Percentiles rank a stretch among this genome's conserved stretches.
These are phyloP conservation scores for Albugo candida DNA, from an alignment of 352 stramenopile genomes.

Conservation along the genomic window DNA sequence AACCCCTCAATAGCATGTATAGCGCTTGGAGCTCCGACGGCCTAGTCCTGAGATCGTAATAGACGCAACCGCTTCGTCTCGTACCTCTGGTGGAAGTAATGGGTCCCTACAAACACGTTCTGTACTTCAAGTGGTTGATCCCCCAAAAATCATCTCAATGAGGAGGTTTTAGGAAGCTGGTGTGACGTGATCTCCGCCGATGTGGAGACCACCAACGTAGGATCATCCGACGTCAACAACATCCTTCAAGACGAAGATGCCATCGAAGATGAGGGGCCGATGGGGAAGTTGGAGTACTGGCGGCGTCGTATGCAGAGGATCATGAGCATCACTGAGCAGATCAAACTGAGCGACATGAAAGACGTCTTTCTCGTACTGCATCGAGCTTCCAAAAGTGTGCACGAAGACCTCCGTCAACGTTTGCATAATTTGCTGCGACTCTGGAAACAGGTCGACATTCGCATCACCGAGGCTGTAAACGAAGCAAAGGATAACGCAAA, in stretches of 20 bases:
- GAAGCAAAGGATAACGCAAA: constrained; percentile 79
- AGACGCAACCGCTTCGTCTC: constrained; percentile 49
- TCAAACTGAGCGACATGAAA: constrained; percentile 79
- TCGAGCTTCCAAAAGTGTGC: constrained; percentile 37
- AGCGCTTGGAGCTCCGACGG: constrained; percentile 73
- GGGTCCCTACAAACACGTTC: constrained; percentile 7
- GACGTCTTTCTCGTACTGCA: constrained; percentile 70
- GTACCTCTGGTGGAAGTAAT: constrained; percentile 41
- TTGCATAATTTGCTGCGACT: constrained; percentile 57
- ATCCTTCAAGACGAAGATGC: no score
- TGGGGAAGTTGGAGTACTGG: constrained; percentile 78
- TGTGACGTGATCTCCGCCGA: constrained; percentile 76
- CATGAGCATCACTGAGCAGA: constrained; percentile 76
- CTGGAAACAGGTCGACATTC: constrained; percentile 80
- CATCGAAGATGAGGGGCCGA: constrained; percentile 32
- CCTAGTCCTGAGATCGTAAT: constrained; percentile 61
- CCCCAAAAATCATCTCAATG: constrained; percentile 40
- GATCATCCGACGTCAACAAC: constrained; percentile 43
- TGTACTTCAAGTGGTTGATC: no score
- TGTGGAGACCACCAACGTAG: constrained; percentile 68
- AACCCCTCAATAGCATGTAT: constrained; percentile 78
- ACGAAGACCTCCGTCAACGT: constrained; percentile 28
- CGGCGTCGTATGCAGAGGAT: constrained; percentile 60
- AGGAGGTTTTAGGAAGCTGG: constrained; percentile 79
- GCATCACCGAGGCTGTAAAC: constrained; percentile 68